Evolutionary conservation across 2,329 filamentous ascomycete species (phyloP), one percentile per base, ranked within the genome.

Genomic region (Cadophora sp.): DNA sequence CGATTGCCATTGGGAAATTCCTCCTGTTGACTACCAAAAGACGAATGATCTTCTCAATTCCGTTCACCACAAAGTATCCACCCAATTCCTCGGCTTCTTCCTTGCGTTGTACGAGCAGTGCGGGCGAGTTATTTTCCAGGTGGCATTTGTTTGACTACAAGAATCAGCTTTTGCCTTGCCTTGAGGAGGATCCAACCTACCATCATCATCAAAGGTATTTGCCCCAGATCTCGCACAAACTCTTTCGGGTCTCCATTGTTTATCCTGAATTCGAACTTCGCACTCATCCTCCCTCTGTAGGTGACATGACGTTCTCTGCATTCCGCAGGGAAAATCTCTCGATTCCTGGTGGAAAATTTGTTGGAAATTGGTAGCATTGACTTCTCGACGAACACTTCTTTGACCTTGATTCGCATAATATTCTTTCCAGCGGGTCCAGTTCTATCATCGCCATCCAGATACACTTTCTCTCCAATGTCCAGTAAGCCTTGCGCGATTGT

Each of bases 51-150:
- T 97, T 98, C 80, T 99, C 96, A 77, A 94, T 97, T 72, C 96
- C 96, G 79, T 99, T 99, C 76, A 99, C 92, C 76, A 99, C 89
- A 78, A 98, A 99, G 80, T 98, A 99, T 55, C 96, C 96, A 46
- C 96, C 96, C 37, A 98, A 82, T 80, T 99, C 96, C 80, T 99
- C 96, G 0, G 94, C 92, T 80, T 99, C 96, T 81, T 99, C 96
- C 79, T 97, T 97, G 69, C 89, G 89, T 71, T 91, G 86, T 34
- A 98, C 93, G 19, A 99, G 86, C 76, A 92, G 86, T 12, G 91
- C 90, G 0, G 96, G 96, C 6, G 93, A 91, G 75, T 94, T 90
- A 70, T 91, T 91, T 79, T 97, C 91, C 29, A 99, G 87, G 78
- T 99, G 94, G 78, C 96, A 99, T 79, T 90, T 87, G 79, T 94